Percentiles rank a stretch among this genome's conserved stretches.
Conservation (phyloP, 345 rosid species). For the Erysimum cheiranthoides region DNA sequence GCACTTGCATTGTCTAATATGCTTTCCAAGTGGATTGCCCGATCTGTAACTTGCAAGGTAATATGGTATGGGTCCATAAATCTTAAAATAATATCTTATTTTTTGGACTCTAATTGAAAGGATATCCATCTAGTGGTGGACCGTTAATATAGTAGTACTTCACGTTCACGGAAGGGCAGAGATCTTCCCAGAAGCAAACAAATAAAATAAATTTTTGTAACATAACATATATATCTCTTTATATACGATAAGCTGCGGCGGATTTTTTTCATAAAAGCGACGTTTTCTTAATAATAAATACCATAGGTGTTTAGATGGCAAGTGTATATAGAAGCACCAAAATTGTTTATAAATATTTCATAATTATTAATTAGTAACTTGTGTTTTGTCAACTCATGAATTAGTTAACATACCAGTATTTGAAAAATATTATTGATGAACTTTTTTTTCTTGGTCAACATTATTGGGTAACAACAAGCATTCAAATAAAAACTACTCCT, state of each 20-base stretch:
- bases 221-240: not conserved
- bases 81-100: conserved; percentile 44
- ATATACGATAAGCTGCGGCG: conserved; percentile 37
- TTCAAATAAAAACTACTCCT: not conserved
- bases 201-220: conserved; percentile 6
- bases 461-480: not conserved
- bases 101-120: conserved; percentile 39
- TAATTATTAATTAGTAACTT: not conserved
- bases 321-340: conserved; percentile 2
- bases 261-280: conserved; percentile 16
- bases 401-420: not conserved
- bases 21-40: conserved; percentile 38
- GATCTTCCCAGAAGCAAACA: conserved; percentile 33
- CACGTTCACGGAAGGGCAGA: conserved; percentile 50
- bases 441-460: conserved; percentile 29
- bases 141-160: conserved; percentile 40
- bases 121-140: conserved; percentile 45
- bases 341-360: not conserved
- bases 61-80: conserved; percentile 47
- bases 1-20: conserved; percentile 38
- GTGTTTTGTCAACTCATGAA: conserved; percentile 35
- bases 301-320: conserved; percentile 26
- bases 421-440: not conserved
- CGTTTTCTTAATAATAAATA: conserved; percentile 21
- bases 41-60: conserved; percentile 41